Conservation (phyloP, 352 stramenopile species). For the Phytophthora pinifolia region DNA sequence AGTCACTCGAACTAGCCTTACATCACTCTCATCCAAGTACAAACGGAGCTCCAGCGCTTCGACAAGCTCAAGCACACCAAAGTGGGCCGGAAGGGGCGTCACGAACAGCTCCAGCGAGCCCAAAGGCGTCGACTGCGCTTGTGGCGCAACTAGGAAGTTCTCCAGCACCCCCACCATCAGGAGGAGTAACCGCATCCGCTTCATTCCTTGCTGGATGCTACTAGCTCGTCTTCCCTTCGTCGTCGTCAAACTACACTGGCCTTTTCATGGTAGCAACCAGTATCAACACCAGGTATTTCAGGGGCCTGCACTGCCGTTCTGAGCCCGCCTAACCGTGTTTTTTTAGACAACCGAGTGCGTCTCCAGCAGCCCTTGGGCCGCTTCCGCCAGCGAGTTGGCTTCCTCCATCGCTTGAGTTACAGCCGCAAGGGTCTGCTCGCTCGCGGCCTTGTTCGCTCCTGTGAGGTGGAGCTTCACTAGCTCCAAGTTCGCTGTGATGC, state of each 20-base stretch:
- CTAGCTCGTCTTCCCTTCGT: not conserved
- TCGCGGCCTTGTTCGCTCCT: slow-evolving; percentile 16
- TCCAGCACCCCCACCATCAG: slow-evolving; percentile 2
- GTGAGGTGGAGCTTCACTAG: slow-evolving; percentile 52
- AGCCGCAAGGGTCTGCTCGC: slow-evolving; percentile 24
- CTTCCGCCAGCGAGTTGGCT: slow-evolving; percentile 19
- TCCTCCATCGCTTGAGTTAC: slow-evolving; percentile 35
- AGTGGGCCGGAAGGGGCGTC: slow-evolving; percentile 33
- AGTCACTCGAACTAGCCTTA: slow-evolving; percentile 29
- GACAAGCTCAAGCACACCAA: slow-evolving; percentile 39
- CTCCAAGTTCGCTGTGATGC: slow-evolving; percentile 44
- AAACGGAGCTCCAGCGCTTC: slow-evolving; percentile 44
- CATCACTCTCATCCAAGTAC: slow-evolving; percentile 24
- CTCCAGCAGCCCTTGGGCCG: slow-evolving; percentile 31
- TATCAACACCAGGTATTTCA: slow-evolving; percentile 9
- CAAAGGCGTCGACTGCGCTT: slow-evolving; percentile 3
- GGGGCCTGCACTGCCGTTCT: slow-evolving; percentile 4
- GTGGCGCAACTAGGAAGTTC: not conserved
- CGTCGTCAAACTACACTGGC: slow-evolving; percentile 1
- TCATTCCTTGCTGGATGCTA: not conserved
- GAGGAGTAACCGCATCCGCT: slow-evolving; percentile 6
- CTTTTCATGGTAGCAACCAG: not conserved
- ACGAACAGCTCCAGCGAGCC: slow-evolving; percentile 30
- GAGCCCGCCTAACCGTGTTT: slow-evolving; percentile 9
- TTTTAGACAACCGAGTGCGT: slow-evolving; percentile 26